phyloP scores from a whole-genome alignment of 768 basidiomycete genomes.

The Tylopilus subfusipes region DNA sequence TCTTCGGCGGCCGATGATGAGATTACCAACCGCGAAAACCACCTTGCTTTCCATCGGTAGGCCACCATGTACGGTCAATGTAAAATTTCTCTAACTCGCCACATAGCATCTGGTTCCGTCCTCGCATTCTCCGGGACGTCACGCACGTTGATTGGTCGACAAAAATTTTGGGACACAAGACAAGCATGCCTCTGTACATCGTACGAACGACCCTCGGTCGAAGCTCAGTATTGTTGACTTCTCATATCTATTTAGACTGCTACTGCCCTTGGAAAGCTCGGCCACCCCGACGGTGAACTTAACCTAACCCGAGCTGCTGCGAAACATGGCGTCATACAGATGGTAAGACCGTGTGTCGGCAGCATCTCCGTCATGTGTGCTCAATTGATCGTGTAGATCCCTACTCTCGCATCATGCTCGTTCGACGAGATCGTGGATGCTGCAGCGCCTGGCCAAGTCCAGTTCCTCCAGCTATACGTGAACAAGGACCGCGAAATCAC shows the following conservation, averaged over 20 bases:
- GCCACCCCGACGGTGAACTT: constrained; percentile 93
- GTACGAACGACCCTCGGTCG: constrained; percentile 35
- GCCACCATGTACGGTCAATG: background rate
- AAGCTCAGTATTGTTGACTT: constrained; percentile 2
- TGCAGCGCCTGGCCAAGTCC: constrained; percentile 71
- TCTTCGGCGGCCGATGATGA: constrained; percentile 97
- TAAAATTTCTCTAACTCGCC: background rate
- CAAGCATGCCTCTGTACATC: constrained; percentile 79
- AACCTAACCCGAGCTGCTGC: constrained; percentile 87
- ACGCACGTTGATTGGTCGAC: constrained; percentile 84
- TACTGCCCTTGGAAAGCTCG: constrained; percentile 88
- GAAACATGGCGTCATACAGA: constrained; percentile 71
- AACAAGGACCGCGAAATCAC: constrained; percentile 88
- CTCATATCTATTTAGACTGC: constrained; percentile 46
- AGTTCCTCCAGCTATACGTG: constrained; percentile 88
- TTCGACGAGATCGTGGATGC: constrained; percentile 96
- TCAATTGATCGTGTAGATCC: constrained; percentile 55
- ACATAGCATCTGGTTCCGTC: constrained; percentile 85
- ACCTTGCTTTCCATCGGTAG: constrained; percentile 85
- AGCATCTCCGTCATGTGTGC: background rate
- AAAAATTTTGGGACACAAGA: constrained; percentile 69
- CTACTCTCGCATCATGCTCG: constrained; percentile 91
- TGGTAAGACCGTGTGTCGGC: constrained; percentile 39
- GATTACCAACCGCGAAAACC: constrained; percentile 86
- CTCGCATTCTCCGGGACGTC: constrained; percentile 81